phyloP scores from a whole-genome alignment of 371 early-diverging fungal species.

The Vairimorpha necatrix region DNA sequence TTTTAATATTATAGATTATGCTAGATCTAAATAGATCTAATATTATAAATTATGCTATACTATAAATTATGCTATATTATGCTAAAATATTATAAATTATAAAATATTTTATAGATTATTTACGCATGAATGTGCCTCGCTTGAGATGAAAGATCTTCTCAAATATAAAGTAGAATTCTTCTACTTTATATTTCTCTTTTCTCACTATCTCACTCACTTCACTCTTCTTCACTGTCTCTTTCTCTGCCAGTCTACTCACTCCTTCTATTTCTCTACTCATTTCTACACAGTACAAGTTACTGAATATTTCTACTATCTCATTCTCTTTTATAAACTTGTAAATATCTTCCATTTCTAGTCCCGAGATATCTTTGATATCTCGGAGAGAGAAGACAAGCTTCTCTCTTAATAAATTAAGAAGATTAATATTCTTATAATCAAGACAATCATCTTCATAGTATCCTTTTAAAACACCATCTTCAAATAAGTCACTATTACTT shows the following conservation, averaged over 20 bases:
- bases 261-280: neutral
- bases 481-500: neutral
- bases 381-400: neutral
- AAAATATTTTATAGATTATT: too few relatives aligned
- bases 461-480: constrained; percentile 1
- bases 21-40: too few relatives aligned
- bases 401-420: neutral
- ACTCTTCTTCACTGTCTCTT: neutral
- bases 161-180: neutral
- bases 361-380: neutral
- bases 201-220: neutral
- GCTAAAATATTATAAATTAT: too few relatives aligned
- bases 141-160: neutral
- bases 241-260: neutral
- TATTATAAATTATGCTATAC: too few relatives aligned
- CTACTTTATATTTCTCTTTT: neutral
- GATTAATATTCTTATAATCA: neutral
- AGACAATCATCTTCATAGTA: neutral
- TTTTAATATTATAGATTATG: too few relatives aligned
- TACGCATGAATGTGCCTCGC: neutral
- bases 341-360: neutral
- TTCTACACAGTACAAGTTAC: neutral
- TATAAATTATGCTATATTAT: too few relatives aligned
- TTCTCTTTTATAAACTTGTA: neutral
- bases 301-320: neutral